phyloP scores from a whole-genome alignment of 169 alveolate genomes.

The Cryptosporidium andersoni region DNA sequence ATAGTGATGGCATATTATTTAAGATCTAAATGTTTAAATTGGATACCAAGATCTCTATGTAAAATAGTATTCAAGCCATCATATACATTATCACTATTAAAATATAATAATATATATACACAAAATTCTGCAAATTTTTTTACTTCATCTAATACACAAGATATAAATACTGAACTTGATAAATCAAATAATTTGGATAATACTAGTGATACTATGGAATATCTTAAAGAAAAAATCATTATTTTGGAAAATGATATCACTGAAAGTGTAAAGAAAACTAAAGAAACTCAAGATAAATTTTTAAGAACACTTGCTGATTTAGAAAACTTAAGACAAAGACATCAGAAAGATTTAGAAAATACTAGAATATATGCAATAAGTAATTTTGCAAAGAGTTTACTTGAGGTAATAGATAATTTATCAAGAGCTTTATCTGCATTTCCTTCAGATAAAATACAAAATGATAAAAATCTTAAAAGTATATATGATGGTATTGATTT shows the following conservation, averaged over 20 bases:
- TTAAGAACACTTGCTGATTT: slow-evolving; percentile 73
- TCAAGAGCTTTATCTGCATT: slow-evolving; percentile 78
- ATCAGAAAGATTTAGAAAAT: slow-evolving; percentile 73
- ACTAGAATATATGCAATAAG: slow-evolving; percentile 79
- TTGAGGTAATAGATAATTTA: slow-evolving; percentile 83
- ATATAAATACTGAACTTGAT: too few relatives aligned
- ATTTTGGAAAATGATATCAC: slow-evolving; percentile 27
- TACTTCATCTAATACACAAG: too few relatives aligned
- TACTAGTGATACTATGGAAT: background rate
- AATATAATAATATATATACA: too few relatives aligned
- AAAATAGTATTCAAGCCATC: too few relatives aligned
- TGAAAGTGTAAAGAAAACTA: slow-evolving; percentile 14
- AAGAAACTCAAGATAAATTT: slow-evolving; percentile 62
- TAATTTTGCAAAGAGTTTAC: slow-evolving; percentile 83
- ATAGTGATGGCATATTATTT: too few relatives aligned
- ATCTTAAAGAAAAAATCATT: slow-evolving; percentile 51
- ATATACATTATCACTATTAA: too few relatives aligned
- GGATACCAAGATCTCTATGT: too few relatives aligned
- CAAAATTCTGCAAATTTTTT: too few relatives aligned
- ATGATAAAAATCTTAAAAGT: slow-evolving; percentile 72
- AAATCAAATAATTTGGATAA: background rate
- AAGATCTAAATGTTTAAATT: too few relatives aligned
- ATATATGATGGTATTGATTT: slow-evolving; percentile 77
- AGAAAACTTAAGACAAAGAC: slow-evolving; percentile 71
- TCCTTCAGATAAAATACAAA: slow-evolving; percentile 56